Evolutionary conservation across 1,139 yeast species (phyloP), one percentile per base, ranked within the genome.

Genomic region (Debaryomyces fabryi): DNA sequence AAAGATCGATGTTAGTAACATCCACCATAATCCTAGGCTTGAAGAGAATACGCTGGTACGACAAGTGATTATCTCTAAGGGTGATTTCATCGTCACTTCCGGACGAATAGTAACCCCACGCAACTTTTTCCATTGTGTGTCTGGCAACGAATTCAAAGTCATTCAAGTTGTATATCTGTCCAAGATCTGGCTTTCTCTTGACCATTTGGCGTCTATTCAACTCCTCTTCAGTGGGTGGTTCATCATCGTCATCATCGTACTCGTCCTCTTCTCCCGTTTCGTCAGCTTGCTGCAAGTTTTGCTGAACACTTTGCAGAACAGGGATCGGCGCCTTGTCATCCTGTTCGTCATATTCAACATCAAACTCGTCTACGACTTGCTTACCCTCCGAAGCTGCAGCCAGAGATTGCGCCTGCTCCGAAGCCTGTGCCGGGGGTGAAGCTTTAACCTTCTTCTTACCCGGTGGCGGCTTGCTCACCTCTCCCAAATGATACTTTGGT

Each of bases 11-110:
- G 29, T 68, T 54, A 9, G 74, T 65, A 13, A 87, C 96, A 62
- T 89, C 92, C 8, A 90, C 88, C 52, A 92, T 73, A 10, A 91
- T 76, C 49, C 81, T 76, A 20, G 98, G 98, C 55, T 86, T 84
- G 76, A 92, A 92, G 71, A 86, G 90, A 46, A 91, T 79, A 47
- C 96, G 77, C 59, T 89, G 96, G 69, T 83, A 92, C 3, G 96
- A 92, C 51, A 85, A 76, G 63, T 91, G 97, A 69, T 92, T 92
- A 62, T 91, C 96, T 55, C 98, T 78, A 63, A 89, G 67, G 2
- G 96, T 81, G 56, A 92, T 83, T 69, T 92, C 98, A 66, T 92
- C 98, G 65, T 92, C 97, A 39, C 96, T 80, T 7, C 96, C 98
- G 34, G 95, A 85, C 2, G 96, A 86, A 64, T 90, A 92, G 68